Conservation (phyloP, 108 stramenopile species). For the Cylindrotheca closterium region DNA sequence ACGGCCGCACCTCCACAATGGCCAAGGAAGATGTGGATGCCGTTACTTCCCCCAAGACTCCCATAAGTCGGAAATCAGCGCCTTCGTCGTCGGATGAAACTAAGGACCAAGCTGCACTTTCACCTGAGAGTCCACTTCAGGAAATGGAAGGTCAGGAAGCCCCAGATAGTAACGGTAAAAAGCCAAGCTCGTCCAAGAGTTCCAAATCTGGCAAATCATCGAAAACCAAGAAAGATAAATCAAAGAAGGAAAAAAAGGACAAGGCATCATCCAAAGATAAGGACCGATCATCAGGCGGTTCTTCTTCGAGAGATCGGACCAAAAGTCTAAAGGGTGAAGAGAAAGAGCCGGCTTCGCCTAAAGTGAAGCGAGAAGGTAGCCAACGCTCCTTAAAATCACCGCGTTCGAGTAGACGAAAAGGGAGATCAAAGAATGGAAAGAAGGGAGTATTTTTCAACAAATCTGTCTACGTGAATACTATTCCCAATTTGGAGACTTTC, state of each 20-base stretch:
- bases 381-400: neutral
- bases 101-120: no score
- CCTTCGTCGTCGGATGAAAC: no score
- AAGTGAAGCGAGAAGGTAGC: neutral
- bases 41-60: no score
- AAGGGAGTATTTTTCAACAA: constrained; percentile 27
- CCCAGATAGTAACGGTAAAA: neutral
- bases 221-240: neutral
- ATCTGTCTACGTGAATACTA: constrained; percentile 23
- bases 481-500: constrained; percentile 21
- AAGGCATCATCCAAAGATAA: neutral
- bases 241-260: neutral
- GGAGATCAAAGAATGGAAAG: neutral
- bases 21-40: no score
- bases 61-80: no score
- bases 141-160: no score
- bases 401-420: neutral
- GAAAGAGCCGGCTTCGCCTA: neutral
- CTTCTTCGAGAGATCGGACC: no score
- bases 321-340: no score
- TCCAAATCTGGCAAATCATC: neutral
- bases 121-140: no score
- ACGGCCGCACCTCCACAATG: no score
- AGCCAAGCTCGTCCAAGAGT: neutral
- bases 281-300: no score